These are phyloP conservation scores for Russula ochroleuca DNA, from an alignment of 768 basidiomycete species.

Conservation along the genomic window DNA sequence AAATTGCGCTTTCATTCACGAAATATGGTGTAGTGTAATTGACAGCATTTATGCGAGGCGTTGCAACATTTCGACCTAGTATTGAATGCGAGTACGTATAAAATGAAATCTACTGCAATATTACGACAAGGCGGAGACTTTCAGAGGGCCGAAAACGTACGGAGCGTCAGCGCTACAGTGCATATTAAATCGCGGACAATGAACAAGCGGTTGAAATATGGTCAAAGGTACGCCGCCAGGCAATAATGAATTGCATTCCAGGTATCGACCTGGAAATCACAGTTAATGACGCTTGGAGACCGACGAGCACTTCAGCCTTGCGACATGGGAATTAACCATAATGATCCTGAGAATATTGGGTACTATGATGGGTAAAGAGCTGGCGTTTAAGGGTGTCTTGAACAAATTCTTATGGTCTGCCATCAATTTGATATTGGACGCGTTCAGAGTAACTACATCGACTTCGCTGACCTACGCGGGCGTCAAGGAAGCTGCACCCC, in stretches of 20 bases:
- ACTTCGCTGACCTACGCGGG: background rate
- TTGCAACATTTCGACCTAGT: background rate
- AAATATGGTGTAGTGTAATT: background rate
- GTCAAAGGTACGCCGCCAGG: background rate
- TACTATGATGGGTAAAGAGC: background rate
- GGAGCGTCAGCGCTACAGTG: background rate
- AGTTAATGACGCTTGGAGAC: conserved; percentile 1
- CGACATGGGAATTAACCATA: background rate
- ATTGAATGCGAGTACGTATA: background rate
- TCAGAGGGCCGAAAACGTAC: background rate
- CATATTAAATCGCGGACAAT: conserved; percentile 9
- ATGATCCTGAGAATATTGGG: conserved; percentile 9
- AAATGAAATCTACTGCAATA: background rate
- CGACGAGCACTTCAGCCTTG: conserved; percentile 2
- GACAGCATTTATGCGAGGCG: background rate
- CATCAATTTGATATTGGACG: conserved; percentile 4
- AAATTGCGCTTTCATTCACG: background rate
- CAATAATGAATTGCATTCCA: conserved; percentile 3
- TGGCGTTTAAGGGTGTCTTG: background rate
- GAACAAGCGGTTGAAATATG: conserved; percentile 13
- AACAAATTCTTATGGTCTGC: background rate
- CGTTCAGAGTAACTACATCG: background rate
- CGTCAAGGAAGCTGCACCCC: conserved; percentile 10
- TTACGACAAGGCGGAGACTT: conserved; percentile 1
- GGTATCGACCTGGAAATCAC: background rate